Percentiles rank a stretch among this genome's conserved stretches.
phyloP scores from a whole-genome alignment of 2,329 filamentous ascomycete species.

The Trichoderma sp. region DNA sequence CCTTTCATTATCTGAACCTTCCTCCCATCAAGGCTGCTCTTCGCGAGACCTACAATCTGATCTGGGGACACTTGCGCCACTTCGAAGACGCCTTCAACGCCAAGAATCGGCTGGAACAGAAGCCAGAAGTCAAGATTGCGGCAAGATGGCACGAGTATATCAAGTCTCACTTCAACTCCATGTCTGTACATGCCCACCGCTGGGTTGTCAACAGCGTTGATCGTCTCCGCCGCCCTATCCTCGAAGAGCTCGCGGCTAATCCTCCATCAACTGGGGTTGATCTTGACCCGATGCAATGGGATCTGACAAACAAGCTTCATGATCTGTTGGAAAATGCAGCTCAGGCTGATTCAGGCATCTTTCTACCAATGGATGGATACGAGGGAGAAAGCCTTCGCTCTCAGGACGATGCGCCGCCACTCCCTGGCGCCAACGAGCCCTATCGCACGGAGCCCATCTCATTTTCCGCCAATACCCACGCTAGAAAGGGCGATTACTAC shows the following conservation, averaged over 20 bases:
- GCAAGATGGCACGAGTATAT: conserved; percentile 37
- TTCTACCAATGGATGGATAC: conserved; percentile 39
- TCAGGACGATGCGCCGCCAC: conserved; percentile 27
- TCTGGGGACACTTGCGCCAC: conserved; percentile 34
- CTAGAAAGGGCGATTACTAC: conserved; percentile 28
- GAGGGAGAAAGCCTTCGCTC: conserved; percentile 31
- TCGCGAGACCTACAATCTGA: conserved; percentile 37
- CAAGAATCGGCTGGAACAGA: conserved; percentile 18
- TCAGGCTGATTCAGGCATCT: conserved; percentile 36
- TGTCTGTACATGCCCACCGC: conserved; percentile 33
- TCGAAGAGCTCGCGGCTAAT: conserved; percentile 11
- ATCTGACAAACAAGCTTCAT: conserved; percentile 34
- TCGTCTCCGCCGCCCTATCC: conserved; percentile 31
- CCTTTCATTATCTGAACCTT: conserved; percentile 38
- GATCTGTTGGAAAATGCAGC: conserved; percentile 34
- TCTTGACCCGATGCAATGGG: conserved; percentile 20
- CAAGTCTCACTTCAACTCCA: conserved; percentile 32
- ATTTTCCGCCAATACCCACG: conserved; percentile 24
- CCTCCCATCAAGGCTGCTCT: conserved; percentile 31
- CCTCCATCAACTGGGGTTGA: neutral
- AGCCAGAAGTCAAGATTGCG: conserved; percentile 31
- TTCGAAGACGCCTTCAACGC: conserved; percentile 37
- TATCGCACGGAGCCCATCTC: conserved; percentile 28
- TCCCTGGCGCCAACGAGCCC: neutral
- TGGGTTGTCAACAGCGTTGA: conserved; percentile 37